phyloP scores from a whole-genome alignment of 2,329 filamentous ascomycete species.

The Penicillium sp. region DNA sequence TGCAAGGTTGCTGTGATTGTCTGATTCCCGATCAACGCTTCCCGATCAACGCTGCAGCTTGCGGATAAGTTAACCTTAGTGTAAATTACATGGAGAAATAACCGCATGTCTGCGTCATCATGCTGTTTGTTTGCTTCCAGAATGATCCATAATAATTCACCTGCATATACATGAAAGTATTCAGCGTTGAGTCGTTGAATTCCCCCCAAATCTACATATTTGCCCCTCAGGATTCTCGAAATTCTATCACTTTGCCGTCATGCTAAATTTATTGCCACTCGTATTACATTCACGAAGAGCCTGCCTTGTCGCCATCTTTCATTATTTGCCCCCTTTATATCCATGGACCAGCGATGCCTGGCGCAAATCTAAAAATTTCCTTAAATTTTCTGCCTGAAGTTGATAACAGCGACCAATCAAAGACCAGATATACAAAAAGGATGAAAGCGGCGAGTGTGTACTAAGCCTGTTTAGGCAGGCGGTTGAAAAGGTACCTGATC shows the following conservation, averaged over 20 bases:
- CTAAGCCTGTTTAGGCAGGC: background rate
- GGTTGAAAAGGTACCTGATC: constrained; percentile 1
- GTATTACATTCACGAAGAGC: background rate
- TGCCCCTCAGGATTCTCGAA: background rate
- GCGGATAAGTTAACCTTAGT: background rate
- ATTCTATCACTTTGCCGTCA: background rate
- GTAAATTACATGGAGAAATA: background rate
- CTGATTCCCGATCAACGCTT: background rate
- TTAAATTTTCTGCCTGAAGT: background rate
- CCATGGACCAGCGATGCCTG: constrained; percentile 1
- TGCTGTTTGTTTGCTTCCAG: background rate
- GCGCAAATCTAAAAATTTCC: background rate
- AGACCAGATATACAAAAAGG: background rate
- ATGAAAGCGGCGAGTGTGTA: background rate
- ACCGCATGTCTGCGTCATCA: background rate
- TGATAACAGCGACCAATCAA: background rate
- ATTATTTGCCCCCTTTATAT: constrained; percentile 4
- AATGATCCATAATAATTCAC: background rate
- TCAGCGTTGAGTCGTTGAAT: background rate
- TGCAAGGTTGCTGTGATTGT: background rate
- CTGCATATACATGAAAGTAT: too few species aligned
- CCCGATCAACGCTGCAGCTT: background rate
- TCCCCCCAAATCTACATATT: background rate
- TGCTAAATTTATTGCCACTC: background rate
- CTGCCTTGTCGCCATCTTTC: background rate